Percentiles rank a stretch among this genome's conserved stretches.
Conservation (phyloP, 208 protist species). For the Leptomonas pyrrhocoris region DNA sequence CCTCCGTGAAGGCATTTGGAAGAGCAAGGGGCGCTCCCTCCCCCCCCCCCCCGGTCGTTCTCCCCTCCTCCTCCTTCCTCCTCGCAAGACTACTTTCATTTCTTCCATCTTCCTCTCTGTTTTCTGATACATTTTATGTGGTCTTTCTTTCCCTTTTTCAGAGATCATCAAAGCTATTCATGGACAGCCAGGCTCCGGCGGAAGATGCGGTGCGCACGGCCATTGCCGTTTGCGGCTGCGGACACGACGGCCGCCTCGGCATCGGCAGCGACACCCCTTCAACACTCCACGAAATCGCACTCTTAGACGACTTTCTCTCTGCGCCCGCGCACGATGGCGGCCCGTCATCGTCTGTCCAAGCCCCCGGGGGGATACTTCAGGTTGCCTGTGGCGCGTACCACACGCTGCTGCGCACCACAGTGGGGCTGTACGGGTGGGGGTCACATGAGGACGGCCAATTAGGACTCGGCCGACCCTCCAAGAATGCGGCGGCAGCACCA, state of each 20-base stretch:
- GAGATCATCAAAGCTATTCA: not conserved
- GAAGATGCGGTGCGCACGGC: not conserved
- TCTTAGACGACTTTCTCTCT: slow-evolving; percentile 35
- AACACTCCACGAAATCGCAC: slow-evolving; percentile 17
- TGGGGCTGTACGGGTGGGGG: slow-evolving; percentile 78
- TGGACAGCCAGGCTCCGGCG: not conserved
- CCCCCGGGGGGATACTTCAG: slow-evolving; percentile 25
- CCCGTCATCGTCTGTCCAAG: not conserved
- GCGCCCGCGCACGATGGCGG: not conserved
- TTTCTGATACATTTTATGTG: not conserved
- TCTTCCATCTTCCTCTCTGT: not conserved
- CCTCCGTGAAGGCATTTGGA: too few species aligned
- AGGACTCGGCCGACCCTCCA: slow-evolving; percentile 45
- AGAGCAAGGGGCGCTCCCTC: too few species aligned
- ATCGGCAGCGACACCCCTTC: slow-evolving; percentile 38
- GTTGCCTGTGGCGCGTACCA: slow-evolving; percentile 85
- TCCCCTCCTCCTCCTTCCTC: not conserved
- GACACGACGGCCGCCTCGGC: slow-evolving; percentile 80
- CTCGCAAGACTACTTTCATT: not conserved
- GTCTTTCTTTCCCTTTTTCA: not conserved
- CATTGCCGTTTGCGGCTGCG: slow-evolving; percentile 80
- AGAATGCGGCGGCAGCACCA: too few species aligned
- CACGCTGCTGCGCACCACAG: slow-evolving; percentile 71
- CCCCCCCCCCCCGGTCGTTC: too few species aligned
- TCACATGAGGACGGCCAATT: slow-evolving; percentile 84